These are phyloP conservation scores for Metschnikowia hibisci DNA, from an alignment of 805 yeast species.

Conservation along the genomic window DNA sequence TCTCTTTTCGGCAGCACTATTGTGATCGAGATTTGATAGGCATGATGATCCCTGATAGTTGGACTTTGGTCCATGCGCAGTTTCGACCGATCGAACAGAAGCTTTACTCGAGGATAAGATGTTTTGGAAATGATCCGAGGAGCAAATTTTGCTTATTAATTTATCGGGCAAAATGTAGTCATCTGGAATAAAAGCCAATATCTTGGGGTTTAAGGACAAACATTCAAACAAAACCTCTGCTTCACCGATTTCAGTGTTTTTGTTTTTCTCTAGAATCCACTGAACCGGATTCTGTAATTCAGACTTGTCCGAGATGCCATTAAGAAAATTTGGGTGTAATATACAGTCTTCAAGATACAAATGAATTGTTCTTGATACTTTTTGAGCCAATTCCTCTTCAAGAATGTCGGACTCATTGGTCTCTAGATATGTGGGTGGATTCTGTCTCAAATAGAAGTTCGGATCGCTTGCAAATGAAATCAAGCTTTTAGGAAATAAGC, in stretches of 20 bases:
- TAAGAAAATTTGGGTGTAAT: conserved; percentile 47
- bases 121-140: conserved; percentile 1
- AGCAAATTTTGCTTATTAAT: conserved; percentile 6
- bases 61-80: not conserved
- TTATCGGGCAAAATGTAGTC: conserved; percentile 6
- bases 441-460: conserved; percentile 24
- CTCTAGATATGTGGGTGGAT: conserved; percentile 16
- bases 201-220: conserved; percentile 19
- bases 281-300: conserved; percentile 21
- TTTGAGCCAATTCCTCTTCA: conserved; percentile 24
- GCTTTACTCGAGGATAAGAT: not conserved
- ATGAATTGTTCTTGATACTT: conserved; percentile 16
- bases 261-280: conserved; percentile 18
- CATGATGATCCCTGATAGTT: not conserved
- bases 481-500: conserved; percentile 52
- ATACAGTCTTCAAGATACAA: conserved; percentile 24
- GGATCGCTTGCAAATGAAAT: conserved; percentile 43
- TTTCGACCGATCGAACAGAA: not conserved
- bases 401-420: conserved; percentile 32
- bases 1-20: not conserved
- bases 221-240: conserved; percentile 21
- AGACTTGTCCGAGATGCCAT: conserved; percentile 21
- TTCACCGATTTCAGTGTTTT: conserved; percentile 14
- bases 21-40: conserved; percentile 1
- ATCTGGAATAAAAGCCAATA: conserved; percentile 16